A percentile compares a stretch with the other conserved stretches of the same genome.
Conservation (phyloP, 2,329 filamentous ascomycete genomes). For the Penicillium brevicompactum region DNA sequence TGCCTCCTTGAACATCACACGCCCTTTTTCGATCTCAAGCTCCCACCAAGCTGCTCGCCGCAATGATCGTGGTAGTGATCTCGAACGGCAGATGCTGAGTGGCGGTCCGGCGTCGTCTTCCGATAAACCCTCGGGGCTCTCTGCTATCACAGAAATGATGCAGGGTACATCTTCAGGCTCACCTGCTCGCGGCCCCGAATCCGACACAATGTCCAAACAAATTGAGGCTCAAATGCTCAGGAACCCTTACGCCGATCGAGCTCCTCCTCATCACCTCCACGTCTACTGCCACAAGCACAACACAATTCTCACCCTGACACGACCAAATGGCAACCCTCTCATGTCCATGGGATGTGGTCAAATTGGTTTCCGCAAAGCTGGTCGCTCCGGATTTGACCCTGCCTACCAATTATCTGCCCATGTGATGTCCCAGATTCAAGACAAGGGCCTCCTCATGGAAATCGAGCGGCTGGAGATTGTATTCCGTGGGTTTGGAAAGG, state of each 20-base stretch:
- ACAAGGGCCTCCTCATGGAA: constrained; percentile 73
- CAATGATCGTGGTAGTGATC: constrained; percentile 19
- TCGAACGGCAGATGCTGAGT: constrained; percentile 34
- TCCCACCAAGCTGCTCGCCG: constrained; percentile 19
- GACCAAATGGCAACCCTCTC: constrained; percentile 76
- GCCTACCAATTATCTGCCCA: constrained; percentile 88
- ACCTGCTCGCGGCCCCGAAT: constrained; percentile 27
- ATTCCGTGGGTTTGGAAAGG: constrained; percentile 80
- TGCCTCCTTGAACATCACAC: constrained; percentile 24
- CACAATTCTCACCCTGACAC: constrained; percentile 86
- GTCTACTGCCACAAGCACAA: constrained; percentile 90
- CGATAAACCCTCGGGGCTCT: constrained; percentile 27
- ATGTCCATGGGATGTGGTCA: constrained; percentile 82
- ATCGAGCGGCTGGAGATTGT: constrained; percentile 79
- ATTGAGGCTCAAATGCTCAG: constrained; percentile 39
- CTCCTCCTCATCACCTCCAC: constrained; percentile 76
- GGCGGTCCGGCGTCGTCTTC: constrained; percentile 18
- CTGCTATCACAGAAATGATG: constrained; percentile 36
- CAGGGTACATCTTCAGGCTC: constrained; percentile 25
- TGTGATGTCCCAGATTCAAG: constrained; percentile 80
- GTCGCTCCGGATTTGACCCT: constrained; percentile 82
- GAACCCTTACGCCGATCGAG: constrained; percentile 38
- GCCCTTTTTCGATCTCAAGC: constrained; percentile 37
- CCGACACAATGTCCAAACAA: constrained; percentile 34
- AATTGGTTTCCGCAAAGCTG: constrained; percentile 84